Evolutionary conservation across 2,329 filamentous ascomycete species (phyloP), one percentile per base, ranked within the genome.

Genomic region (Sporothrix inflata): DNA sequence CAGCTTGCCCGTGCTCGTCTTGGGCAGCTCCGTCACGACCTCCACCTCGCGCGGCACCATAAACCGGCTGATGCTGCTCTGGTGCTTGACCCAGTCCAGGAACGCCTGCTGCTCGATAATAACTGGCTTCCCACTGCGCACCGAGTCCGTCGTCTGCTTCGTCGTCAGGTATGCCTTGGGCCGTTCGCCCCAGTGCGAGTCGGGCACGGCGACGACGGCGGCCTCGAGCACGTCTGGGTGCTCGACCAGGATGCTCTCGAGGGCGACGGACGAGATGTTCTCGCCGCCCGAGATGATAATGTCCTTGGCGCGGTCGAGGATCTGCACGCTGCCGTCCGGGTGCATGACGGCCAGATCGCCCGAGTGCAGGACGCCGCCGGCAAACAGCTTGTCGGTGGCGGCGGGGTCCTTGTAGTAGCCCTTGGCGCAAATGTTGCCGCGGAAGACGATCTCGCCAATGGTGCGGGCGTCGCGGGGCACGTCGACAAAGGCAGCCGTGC

Each of bases 221-320:
- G 92, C 94, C 83, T 99, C 96, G 30, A 99, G 88, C 49, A 99
- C 89, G 75, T 93, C 90, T 0, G 94, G 94, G 79, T 99, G 96
- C 66, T 93, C 91, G 6, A 91, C 91, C 1, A 99, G 87, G 90
- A 97, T 93, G 73, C 91, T 89, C 82, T 99, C 96, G 3, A 99
- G 87, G 0, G 96, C 94, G 1, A 99, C 92, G 0, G 93, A 97
- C 2, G 93, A 97, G 74, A 99, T 98, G 80, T 99, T 99, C 81
- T 99, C 96, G 72, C 96, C 96, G 93, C 92, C 93, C 70, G 93
- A 97, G 75, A 99, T 99, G 78, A 99, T 99, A 70, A 99, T 98
- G 79, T 99, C 96, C 84, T 99, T 99, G 16, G 94, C 93, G 24
- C 96, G 88, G 82, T 99, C 96, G 73, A 97, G 84, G 75, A 99